Conservation (phyloP, 106 monocot genomes). For the Ottelia alismoides region DNA sequence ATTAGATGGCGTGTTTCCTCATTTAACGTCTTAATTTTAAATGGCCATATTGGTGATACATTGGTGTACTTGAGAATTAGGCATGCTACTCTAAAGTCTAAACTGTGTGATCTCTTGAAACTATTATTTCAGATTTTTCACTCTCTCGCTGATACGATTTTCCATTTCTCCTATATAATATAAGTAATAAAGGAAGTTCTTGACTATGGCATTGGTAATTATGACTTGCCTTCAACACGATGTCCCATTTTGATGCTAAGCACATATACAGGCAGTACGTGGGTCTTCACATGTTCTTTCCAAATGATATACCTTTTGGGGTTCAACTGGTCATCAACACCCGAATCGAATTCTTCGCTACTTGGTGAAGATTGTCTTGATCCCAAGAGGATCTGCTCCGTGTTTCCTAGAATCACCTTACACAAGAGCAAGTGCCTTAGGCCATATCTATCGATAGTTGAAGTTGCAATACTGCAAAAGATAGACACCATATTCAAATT, state of each 20-base stretch:
- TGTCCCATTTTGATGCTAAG: constrained; percentile 10
- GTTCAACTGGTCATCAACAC: constrained; percentile 25
- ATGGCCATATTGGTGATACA: no score
- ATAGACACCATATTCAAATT: not conserved
- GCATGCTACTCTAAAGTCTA: no score
- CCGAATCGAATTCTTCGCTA: constrained; percentile 38
- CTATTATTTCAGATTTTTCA: no score
- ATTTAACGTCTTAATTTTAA: no score
- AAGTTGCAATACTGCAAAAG: constrained; percentile 30
- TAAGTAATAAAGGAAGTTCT: no score
- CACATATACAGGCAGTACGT: constrained; percentile 30
- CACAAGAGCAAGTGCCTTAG: constrained; percentile 39
- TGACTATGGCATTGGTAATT: no score
- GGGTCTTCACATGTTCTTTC: constrained; percentile 34
- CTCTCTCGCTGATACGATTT: no score
- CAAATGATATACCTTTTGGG: constrained; percentile 45
- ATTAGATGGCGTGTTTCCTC: no score
- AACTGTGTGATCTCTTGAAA: no score
- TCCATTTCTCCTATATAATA: no score
- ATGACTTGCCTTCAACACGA: not conserved
- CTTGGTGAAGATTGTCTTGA: constrained; percentile 25
- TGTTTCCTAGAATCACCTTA: constrained; percentile 44
- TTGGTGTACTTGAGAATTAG: no score
- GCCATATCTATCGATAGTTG: constrained; percentile 24
- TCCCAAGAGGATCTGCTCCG: constrained; percentile 31